These are phyloP conservation scores for Metrosideros polymorpha DNA, from an alignment of 441 rosid species.

Conservation along the genomic window DNA sequence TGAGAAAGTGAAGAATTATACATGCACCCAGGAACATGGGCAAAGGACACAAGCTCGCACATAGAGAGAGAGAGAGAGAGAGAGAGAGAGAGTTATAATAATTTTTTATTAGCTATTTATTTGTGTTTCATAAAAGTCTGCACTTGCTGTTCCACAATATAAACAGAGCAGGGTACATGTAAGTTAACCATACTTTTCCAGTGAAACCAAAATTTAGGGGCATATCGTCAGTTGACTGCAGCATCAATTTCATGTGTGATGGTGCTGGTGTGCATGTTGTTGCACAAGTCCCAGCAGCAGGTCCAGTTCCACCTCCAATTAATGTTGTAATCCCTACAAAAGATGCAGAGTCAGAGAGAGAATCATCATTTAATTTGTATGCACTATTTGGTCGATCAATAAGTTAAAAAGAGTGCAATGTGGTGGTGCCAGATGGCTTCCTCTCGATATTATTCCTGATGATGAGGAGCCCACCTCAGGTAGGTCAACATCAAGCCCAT, in stretches of 20 bases:
- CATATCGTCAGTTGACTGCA: conserved; percentile 86
- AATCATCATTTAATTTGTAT: background rate
- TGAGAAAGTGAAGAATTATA: conserved; percentile 4
- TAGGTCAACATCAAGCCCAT: background rate
- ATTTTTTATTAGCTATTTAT: background rate
- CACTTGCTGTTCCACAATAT: background rate
- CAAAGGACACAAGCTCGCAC: background rate
- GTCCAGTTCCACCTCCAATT: conserved; percentile 98
- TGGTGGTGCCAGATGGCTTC: background rate
- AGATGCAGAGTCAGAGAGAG: background rate
- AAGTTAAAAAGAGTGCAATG: background rate
- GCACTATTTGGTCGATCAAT: background rate
- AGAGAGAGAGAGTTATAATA: background rate
- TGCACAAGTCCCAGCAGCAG: conserved; percentile 91
- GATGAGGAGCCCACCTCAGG: background rate
- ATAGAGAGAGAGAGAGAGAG: background rate
- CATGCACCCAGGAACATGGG: background rate
- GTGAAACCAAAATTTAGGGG: conserved; percentile 96
- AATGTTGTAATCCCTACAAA: conserved; percentile 79
- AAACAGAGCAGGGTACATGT: background rate
- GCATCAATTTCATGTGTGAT: conserved; percentile 77
- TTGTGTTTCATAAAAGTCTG: background rate
- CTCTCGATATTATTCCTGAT: background rate
- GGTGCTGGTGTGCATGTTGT: conserved; percentile 93
- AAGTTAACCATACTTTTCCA: conserved; percentile 59